Percentiles rank a stretch among this genome's conserved stretches.
Conservation (phyloP, 257 asterid genomes). For the Craterostigma plantagineum region DNA sequence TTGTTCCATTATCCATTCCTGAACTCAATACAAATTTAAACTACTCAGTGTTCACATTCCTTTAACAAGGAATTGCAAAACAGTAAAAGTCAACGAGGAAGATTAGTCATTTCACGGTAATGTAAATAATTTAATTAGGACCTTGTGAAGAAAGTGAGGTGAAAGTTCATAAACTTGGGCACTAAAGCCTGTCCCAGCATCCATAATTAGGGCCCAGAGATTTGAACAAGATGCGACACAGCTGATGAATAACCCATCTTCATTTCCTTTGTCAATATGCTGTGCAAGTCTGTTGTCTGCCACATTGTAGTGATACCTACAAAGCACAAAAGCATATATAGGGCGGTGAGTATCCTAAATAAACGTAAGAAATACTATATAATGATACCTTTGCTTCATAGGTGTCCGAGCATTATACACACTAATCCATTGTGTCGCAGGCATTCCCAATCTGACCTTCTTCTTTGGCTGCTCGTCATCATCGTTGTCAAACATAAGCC, state of each 20-base stretch:
- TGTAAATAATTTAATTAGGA: conserved; percentile 6
- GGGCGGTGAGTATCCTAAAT: too few relatives aligned
- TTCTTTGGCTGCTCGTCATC: conserved; percentile 51
- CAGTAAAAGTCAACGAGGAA: too few relatives aligned
- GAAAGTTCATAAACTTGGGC: conserved; percentile 49
- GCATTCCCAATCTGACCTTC: conserved; percentile 51
- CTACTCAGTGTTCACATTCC: background rate
- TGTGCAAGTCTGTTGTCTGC: conserved; percentile 36
- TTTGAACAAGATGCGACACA: conserved; percentile 45
- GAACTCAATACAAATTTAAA: conserved; percentile 8
- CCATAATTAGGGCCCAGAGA: conserved; percentile 70
- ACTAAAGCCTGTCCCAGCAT: conserved; percentile 56
- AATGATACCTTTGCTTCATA: conserved; percentile 45
- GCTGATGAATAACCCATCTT: conserved; percentile 49
- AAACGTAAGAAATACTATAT: background rate
- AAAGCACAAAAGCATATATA: background rate
- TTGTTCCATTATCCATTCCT: conserved; percentile 69
- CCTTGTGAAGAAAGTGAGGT: conserved; percentile 57
- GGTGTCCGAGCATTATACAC: conserved; percentile 46
- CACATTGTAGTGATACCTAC: conserved; percentile 20
- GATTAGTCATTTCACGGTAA: too few relatives aligned
- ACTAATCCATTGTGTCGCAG: conserved; percentile 58
- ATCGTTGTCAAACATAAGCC: conserved; percentile 25
- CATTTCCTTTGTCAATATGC: conserved; percentile 56
- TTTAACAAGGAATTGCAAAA: too few relatives aligned